These are phyloP conservation scores for Diatrype stigma DNA, from an alignment of 2,329 filamentous ascomycete genomes.

Conservation along the genomic window DNA sequence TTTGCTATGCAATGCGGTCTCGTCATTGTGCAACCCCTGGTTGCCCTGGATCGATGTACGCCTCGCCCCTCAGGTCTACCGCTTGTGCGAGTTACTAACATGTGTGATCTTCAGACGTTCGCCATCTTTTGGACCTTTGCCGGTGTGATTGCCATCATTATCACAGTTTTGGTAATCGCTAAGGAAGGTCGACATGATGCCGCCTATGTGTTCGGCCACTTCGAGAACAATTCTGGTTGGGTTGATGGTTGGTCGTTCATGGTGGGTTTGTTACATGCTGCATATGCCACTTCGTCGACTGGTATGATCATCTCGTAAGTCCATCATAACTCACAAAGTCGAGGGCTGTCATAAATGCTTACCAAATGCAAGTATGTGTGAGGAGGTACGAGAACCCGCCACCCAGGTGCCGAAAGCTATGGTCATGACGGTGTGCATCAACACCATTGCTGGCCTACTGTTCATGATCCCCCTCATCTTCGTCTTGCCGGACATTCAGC, in stretches of 20 bases:
- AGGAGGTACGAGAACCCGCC: slow-evolving; percentile 63
- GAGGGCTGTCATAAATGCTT: slow-evolving; percentile 11
- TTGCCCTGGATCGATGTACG: slow-evolving; percentile 67
- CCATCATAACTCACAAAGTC: neutral
- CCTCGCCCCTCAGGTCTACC: slow-evolving; percentile 17
- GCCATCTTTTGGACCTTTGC: slow-evolving; percentile 73
- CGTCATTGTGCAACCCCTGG: slow-evolving; percentile 62
- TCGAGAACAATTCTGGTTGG: slow-evolving; percentile 68
- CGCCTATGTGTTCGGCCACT: slow-evolving; percentile 62
- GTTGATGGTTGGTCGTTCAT: slow-evolving; percentile 67
- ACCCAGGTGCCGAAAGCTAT: slow-evolving; percentile 70
- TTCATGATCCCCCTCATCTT: slow-evolving; percentile 68
- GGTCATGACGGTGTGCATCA: slow-evolving; percentile 63
- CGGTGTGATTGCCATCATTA: slow-evolving; percentile 61
- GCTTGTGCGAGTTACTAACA: slow-evolving; percentile 8
- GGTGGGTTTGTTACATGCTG: slow-evolving; percentile 67
- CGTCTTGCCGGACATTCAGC: slow-evolving; percentile 59
- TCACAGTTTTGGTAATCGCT: slow-evolving; percentile 61
- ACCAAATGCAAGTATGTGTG: slow-evolving; percentile 56
- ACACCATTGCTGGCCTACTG: slow-evolving; percentile 61
- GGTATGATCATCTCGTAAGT: slow-evolving; percentile 76
- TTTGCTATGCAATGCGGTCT: slow-evolving; percentile 60
- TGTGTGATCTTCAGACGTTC: slow-evolving; percentile 49
- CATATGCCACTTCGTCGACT: slow-evolving; percentile 70
- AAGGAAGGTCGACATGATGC: slow-evolving; percentile 63